Evolutionary conservation across 192 early-diverging fungal genomes (phyloP), one percentile per base, ranked within the genome.

Genomic region (Coemansia sp.): DNA sequence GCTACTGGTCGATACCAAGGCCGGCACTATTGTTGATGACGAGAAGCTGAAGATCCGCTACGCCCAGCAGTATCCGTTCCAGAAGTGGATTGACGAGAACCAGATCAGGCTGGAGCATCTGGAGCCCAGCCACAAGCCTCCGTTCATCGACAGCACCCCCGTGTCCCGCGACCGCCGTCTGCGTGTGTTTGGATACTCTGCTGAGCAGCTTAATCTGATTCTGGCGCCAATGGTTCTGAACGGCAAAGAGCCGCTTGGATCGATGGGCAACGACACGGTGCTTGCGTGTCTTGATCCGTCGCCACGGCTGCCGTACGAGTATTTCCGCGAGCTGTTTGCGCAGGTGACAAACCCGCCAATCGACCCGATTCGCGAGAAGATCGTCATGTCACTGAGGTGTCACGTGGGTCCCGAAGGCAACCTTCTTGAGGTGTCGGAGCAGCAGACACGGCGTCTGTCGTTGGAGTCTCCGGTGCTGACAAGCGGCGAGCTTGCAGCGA

Each of bases 281-380:
- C 87, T 99, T 39, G 96, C 97, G 9, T 99, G 97, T 85, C 77
- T 99, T 65, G 88, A 95, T 12, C 83, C 83, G 32, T 84, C 93
- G 65, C 95, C 96, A 21, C 92, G 94, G 42, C 87, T 97, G 58
- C 85, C 93, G 53, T 99, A 94, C 84, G 95, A 99, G 67, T 99
- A 99, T 85, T 98, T 99, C 83, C 90, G 94, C 48, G 91, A 99
- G 84, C 86, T 98, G 39, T 99, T 99, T 69, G 97, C 97, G 18
- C 97, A 99, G 76, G 97, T 97, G 56, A 96, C 95, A 57, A 96
- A 98, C 79, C 97, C 97, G 65, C 97, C 97, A 3, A 98, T 99
- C 67, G 97, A 99, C 85, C 97, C 97, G 59, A 98, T 99, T 76
- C 94, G 97, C 72, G 95, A 99, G 81, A 91, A 93, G 65, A 92